Base-by-base conservation (phyloP, 225 moss, liverwort and hornwort species). In the Polytrichum commune region DNA sequence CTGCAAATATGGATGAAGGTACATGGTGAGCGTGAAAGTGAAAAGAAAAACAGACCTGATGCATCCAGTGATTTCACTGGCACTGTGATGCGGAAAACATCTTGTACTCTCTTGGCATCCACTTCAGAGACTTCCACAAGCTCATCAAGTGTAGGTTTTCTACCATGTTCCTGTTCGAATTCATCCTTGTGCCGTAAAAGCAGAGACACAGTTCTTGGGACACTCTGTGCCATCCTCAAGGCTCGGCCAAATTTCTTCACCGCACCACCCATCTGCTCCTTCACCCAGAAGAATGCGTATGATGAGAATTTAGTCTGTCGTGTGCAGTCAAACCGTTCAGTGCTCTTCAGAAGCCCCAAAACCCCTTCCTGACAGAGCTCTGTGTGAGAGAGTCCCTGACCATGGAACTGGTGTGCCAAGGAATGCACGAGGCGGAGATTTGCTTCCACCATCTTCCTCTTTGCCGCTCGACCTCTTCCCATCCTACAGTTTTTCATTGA, bases 391-490 rank as follows among this genome's bases (percentile, higher is more conserved):
- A 98, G 92, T 35, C 92, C 94, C 78, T 83, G 89, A 24, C 94
- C 97, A 27, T 68, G 87, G 78, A 94, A 98, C 69, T 81, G 87
- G 22, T 82, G 85, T 58, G 97, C 97, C 33, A 98, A 82, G 67
- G 92, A 92, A 78, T 89, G 85, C 27, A 98, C 97, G 1, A 98
- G 86, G 63, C 79, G 87, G 27, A 94, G 65, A 75, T 91, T 98
- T 67, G 97, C 91, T 76, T 93, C 86, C 13, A 98, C 86, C 95
- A 95, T 98, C 81, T 90, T 98, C 69, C 97, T 93, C 77, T 98
- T 91, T 55, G 97, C 92, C 63, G 97, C 94, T 68, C 97, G 89
- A 33, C 95, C 97, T 75, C 85, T 98, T 63, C 95, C 97, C 67
- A 95, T 79, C 77, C 97, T 97, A 68, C 20, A 70, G 19, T 13